A percentile compares a stretch with the other conserved stretches of the same genome.
These are phyloP conservation scores for Sphagnum contortum DNA, from an alignment of 225 moss, liverwort and hornwort species.

Conservation along the genomic window DNA sequence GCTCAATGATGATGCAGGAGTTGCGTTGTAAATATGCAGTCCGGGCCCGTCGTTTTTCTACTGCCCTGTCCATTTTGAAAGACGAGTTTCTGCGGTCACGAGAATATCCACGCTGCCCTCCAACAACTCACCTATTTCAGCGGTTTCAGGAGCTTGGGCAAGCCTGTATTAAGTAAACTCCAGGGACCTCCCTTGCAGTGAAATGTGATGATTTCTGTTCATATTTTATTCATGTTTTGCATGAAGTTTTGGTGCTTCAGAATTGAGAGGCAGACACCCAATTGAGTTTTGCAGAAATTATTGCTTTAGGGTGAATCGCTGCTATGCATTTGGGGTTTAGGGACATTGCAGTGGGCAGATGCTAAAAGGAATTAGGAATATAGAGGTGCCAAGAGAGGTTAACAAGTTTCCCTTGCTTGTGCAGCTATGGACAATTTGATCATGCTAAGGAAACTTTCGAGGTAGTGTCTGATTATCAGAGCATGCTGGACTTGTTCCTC, in stretches of 20 bases:
- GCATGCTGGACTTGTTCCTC: conserved; percentile 91
- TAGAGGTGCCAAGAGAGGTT: background rate
- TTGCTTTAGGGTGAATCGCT: too few species aligned
- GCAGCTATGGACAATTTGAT: conserved; percentile 95
- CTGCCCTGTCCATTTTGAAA: conserved; percentile 79
- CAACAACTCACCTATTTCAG: conserved; percentile 82
- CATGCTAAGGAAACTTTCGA: conserved; percentile 94
- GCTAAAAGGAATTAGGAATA: too few species aligned
- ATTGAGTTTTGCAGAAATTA: too few species aligned
- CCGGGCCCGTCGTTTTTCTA: conserved; percentile 73
- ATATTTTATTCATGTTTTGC: too few species aligned
- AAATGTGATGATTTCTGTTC: too few species aligned
- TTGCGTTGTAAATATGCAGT: conserved; percentile 91
- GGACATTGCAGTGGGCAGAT: too few species aligned
- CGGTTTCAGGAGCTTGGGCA: conserved; percentile 86
- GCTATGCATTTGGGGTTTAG: too few species aligned
- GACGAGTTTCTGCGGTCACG: conserved; percentile 91
- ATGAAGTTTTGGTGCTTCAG: too few species aligned
- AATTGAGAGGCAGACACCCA: too few species aligned
- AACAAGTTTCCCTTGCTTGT: conserved; percentile 8
- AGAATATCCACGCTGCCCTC: conserved; percentile 94
- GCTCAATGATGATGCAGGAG: conserved; percentile 41
- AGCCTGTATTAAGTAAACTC: conserved; percentile 79
- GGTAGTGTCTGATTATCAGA: conserved; percentile 83
- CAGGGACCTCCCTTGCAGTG: background rate